A percentile compares a stretch with the other conserved stretches of the same genome.
These are phyloP conservation scores for Mariannaea elegans DNA, from an alignment of 2,329 filamentous ascomycete genomes.

Conservation along the genomic window DNA sequence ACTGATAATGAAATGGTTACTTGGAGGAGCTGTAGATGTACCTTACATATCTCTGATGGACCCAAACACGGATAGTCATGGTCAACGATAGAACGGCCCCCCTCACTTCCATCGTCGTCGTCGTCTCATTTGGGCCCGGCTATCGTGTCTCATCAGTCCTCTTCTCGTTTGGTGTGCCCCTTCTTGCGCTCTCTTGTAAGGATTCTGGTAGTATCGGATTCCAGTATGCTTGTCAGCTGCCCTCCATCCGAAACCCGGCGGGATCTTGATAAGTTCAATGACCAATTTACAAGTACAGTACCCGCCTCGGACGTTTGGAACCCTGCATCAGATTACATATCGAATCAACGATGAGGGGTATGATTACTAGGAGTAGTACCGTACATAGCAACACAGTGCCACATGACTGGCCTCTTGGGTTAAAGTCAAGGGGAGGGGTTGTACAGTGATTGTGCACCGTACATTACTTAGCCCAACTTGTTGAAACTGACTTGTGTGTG, in stretches of 20 bases:
- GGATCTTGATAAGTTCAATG: neutral
- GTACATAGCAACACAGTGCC: neutral
- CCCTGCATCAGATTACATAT: conserved; percentile 7
- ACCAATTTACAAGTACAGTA: too few species aligned
- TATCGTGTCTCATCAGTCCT: conserved; percentile 11
- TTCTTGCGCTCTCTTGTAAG: neutral
- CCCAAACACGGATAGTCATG: neutral
- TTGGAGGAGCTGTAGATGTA: too few species aligned
- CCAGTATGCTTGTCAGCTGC: neutral
- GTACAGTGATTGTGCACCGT: neutral
- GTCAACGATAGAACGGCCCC: neutral
- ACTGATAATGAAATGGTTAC: too few species aligned
- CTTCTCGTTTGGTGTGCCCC: neutral
- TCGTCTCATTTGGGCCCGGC: conserved; percentile 4
- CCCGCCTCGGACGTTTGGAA: too few species aligned
- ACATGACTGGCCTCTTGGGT: neutral
- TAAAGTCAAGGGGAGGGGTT: neutral
- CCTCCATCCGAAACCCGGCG: conserved; percentile 4
- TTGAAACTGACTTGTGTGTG: too few species aligned
- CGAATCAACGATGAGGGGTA: conserved; percentile 3
- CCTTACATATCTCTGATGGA: neutral
- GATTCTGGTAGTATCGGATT: neutral
- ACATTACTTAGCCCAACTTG: neutral
- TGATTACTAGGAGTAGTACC: too few species aligned
- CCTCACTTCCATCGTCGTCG: conserved; percentile 1